Evolutionary conservation across 2,329 filamentous ascomycete genomes (phyloP).

Genomic region (Xylaria sp.): DNA sequence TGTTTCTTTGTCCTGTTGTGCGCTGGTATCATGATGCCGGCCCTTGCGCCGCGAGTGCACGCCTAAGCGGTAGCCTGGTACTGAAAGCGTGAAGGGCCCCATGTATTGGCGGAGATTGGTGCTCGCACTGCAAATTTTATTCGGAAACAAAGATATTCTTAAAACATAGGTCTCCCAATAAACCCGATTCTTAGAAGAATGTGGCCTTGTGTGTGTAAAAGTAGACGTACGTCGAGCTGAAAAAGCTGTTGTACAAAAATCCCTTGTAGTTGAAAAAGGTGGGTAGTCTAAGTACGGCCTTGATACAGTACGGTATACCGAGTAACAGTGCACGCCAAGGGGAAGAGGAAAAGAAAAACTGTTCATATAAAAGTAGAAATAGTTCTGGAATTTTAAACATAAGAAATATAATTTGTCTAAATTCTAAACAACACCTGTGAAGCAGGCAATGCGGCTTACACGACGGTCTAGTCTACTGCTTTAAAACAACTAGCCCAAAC

Average conservation of each 20-base stretch:
- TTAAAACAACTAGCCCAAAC: background rate
- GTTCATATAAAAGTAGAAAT: background rate
- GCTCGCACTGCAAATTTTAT: background rate
- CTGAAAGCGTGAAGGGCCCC: conserved; percentile 48
- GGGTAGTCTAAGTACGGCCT: conserved; percentile 21
- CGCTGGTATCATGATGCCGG: conserved; percentile 16
- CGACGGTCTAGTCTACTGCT: background rate
- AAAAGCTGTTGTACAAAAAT: conserved; percentile 18
- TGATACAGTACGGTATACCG: conserved; percentile 20
- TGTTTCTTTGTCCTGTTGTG: conserved; percentile 5
- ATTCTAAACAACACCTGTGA: background rate
- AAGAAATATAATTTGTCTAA: background rate
- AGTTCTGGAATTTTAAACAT: background rate
- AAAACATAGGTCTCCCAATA: background rate
- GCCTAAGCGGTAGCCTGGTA: conserved; percentile 46
- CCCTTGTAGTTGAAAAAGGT: conserved; percentile 3
- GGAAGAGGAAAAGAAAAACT: background rate
- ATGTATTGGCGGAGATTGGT: conserved; percentile 26
- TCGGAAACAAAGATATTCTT: background rate
- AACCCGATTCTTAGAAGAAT: background rate
- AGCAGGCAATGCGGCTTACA: background rate
- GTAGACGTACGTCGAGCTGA: conserved; percentile 4
- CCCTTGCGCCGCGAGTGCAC: conserved; percentile 49
- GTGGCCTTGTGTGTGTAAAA: background rate
- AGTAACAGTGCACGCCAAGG: background rate